A percentile compares a stretch with the other conserved stretches of the same genome.
Conservation (phyloP, 2,329 filamentous ascomycete species). For the Domatiomyces catenatus region DNA sequence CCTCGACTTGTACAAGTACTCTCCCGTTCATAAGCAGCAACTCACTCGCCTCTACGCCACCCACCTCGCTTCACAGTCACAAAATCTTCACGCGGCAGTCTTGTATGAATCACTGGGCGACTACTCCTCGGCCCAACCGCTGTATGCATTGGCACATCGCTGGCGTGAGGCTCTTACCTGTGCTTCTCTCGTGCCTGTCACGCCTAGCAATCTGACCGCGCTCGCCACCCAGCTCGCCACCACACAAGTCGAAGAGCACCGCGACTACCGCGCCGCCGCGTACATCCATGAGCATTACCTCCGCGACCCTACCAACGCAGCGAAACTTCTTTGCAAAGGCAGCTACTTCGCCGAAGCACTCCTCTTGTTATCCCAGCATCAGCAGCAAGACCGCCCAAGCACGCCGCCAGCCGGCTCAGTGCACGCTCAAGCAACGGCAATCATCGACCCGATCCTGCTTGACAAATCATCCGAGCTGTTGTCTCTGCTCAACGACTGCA, state of each 20-base stretch:
- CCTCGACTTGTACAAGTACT: slow-evolving; percentile 70
- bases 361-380: slow-evolving; percentile 34
- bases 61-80: slow-evolving; percentile 57
- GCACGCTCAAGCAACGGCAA: slow-evolving; percentile 20
- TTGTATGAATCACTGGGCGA: slow-evolving; percentile 73
- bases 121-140: slow-evolving; percentile 58
- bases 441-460: slow-evolving; percentile 63
- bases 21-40: slow-evolving; percentile 46
- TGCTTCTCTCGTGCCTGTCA: slow-evolving; percentile 53
- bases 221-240: slow-evolving; percentile 65
- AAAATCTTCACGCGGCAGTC: slow-evolving; percentile 73
- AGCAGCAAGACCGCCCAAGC: slow-evolving; percentile 42
- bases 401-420: slow-evolving; percentile 28
- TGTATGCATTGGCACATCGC: slow-evolving; percentile 68
- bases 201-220: slow-evolving; percentile 43
- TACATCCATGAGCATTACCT: slow-evolving; percentile 72
- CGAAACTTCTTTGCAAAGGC: slow-evolving; percentile 69
- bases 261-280: slow-evolving; percentile 68
- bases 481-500: slow-evolving; percentile 87
- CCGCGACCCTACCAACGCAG: slow-evolving; percentile 51
- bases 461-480: slow-evolving; percentile 72
- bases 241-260: slow-evolving; percentile 58
- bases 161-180: slow-evolving; percentile 85
- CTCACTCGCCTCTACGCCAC: slow-evolving; percentile 68
- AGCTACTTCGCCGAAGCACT: slow-evolving; percentile 81